Percentiles rank a stretch among this genome's conserved stretches.
Conservation (phyloP, 257 asterid genomes). For the Scutellaria baicalensis region DNA sequence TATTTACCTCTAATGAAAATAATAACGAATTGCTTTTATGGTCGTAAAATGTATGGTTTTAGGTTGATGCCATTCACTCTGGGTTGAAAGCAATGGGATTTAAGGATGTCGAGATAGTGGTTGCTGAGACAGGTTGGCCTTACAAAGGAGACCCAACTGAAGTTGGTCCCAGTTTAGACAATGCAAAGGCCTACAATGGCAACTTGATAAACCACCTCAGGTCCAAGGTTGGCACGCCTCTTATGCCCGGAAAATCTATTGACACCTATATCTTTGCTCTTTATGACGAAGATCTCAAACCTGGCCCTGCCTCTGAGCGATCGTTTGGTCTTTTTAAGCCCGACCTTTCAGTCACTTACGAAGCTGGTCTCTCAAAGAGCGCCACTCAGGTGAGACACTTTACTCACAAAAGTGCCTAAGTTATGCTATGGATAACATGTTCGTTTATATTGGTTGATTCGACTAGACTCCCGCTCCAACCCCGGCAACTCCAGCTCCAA, state of each 20-base stretch:
- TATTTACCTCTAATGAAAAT: neutral
- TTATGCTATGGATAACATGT: neutral
- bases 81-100: conserved; percentile 77
- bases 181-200: conserved; percentile 83
- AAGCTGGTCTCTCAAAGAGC: conserved; percentile 58
- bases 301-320: conserved; percentile 81
- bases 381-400: conserved; percentile 37
- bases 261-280: conserved; percentile 92
- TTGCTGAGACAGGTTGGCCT: conserved; percentile 99
- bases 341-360: conserved; percentile 57
- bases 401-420: too few species aligned
- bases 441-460: conserved; percentile 12
- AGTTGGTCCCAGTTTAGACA: conserved; percentile 71
- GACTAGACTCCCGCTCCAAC: conserved; percentile 45
- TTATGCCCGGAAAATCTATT: conserved; percentile 91
- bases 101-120: conserved; percentile 78
- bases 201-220: conserved; percentile 83
- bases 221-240: conserved; percentile 86
- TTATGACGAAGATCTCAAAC: conserved; percentile 88
- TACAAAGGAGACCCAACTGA: conserved; percentile 86
- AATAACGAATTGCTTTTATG: neutral
- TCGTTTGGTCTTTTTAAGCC: conserved; percentile 77
- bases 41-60: neutral
- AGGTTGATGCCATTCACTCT: conserved; percentile 89
- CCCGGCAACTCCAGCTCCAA: conserved; percentile 25